Evolutionary conservation across 176 grass and related monocot genomes (phyloP).

Genomic region (maize (Zea mays)): Zm-B73-REFERENCE-NAM-5.0 NC_050097.1:32156001-32156500

Average conservation of each 20-base stretch:
- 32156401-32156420: slow-evolving; percentile 86
- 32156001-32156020: background rate
- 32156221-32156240: slow-evolving; percentile 95
- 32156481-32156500: slow-evolving; percentile 87
- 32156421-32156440: slow-evolving; percentile 74
- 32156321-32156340: slow-evolving; percentile 88
- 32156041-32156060: slow-evolving; percentile 92
- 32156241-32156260: slow-evolving; percentile 78
- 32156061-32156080: slow-evolving; percentile 76
- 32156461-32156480: slow-evolving; percentile 70
- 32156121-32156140: slow-evolving; percentile 90
- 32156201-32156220: slow-evolving; percentile 72
- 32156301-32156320: slow-evolving; percentile 50
- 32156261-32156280: slow-evolving; percentile 51
- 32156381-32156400: slow-evolving; percentile 85
- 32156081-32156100: slow-evolving; percentile 84
- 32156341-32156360: slow-evolving; percentile 86
- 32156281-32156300: background rate
- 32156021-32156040: slow-evolving; percentile 75
- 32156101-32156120: slow-evolving; percentile 90
- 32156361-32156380: slow-evolving; percentile 85
- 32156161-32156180: slow-evolving; percentile 70
- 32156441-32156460: slow-evolving; percentile 48
- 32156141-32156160: slow-evolving; percentile 91
- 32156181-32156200: slow-evolving; percentile 67